Evolutionary conservation across 805 yeast genomes (phyloP), one percentile per base, ranked within the genome.

Genomic region (Pichia pseudocactophila): DNA sequence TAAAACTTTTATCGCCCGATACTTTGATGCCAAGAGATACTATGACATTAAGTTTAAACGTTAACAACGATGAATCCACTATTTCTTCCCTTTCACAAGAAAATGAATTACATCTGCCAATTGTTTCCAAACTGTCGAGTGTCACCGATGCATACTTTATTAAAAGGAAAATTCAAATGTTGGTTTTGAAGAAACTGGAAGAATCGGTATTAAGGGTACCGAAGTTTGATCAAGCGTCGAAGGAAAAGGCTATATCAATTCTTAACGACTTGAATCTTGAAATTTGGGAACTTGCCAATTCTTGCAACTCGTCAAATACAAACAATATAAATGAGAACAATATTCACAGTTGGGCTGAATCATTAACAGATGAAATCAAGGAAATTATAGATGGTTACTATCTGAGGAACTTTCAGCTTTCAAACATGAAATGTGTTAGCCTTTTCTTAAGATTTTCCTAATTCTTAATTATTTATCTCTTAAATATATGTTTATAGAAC

Each of bases 101-200:
- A 16, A 19, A 16, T 8, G 17, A 22, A 7, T 27, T 54, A n/a
- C 52, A 51, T 22, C 41, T 57, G 25, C 47, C 59, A 1, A 55
- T 58, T 30, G 45, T 53, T 17, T 51, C 63, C 8, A 47, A 52
- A 13, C 48, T 65, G 25, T 58, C 71, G 2, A 54, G 61, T 2
- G 53, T 59, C 32, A 60, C 59, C 34, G 68, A 69, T 48, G 59
- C 61, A 0, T 40, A 54, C 1, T 62, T 57, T 44, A 60, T 66
- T 1, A 59, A 61, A 45, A 53, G 66, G 31, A 59, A 64, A 42
- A 60, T 66, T 4, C 71, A 69, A 44, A 39, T 63, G 16, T 36
- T 60, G 9, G 50, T 65, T 4, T 45, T 61, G 10, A 42, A 51
- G 7, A 47, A 52, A 1, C 37, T 65, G 9, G 41, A 45, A n/a